Evolutionary conservation across 2,329 filamentous ascomycete genomes (phyloP).

Genomic region (Colletotrichum tofieldiae): DNA sequence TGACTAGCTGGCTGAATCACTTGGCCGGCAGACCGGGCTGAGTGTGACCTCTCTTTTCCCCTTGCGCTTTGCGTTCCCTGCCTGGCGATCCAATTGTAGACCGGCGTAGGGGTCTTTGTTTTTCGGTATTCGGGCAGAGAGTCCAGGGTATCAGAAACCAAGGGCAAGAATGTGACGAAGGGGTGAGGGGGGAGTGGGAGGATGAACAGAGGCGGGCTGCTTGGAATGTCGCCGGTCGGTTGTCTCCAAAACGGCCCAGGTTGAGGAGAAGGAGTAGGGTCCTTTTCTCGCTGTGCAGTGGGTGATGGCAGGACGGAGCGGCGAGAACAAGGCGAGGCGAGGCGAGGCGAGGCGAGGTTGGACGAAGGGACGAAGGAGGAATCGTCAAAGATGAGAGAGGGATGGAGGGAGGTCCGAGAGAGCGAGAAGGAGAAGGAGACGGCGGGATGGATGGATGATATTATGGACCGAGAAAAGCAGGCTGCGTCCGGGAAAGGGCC

Average conservation of each 20-base stretch:
- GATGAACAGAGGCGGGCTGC: conserved; percentile 6
- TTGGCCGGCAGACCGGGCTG: conserved; percentile 19
- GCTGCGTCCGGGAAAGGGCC: conserved; percentile 9
- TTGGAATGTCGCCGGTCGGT: conserved; percentile 36
- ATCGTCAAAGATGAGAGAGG: conserved; percentile 29
- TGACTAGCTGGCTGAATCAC: conserved; percentile 37
- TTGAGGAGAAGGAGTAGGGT: background rate
- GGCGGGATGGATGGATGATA: conserved; percentile 20
- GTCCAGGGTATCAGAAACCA: conserved; percentile 13
- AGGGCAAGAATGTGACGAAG: conserved; percentile 13
- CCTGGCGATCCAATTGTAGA: conserved; percentile 2
- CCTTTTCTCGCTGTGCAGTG: background rate
- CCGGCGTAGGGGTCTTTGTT: background rate
- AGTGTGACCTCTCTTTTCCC: conserved; percentile 16
- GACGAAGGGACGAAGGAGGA: conserved; percentile 29
- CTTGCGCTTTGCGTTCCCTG: conserved; percentile 1
- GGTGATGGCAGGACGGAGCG: background rate
- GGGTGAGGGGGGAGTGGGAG: conserved; percentile 22
- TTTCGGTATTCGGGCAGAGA: conserved; percentile 12
- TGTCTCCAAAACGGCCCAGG: conserved; percentile 21
- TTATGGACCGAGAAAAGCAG: conserved; percentile 29
- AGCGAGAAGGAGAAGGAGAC: conserved; percentile 8
- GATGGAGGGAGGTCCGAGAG: conserved; percentile 40
- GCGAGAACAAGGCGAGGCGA: conserved; percentile 8
- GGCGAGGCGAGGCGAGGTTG: conserved; percentile 34